Base-by-base conservation (phyloP, 73 alveolate genomes). In the Stentor roeselii region DNA sequence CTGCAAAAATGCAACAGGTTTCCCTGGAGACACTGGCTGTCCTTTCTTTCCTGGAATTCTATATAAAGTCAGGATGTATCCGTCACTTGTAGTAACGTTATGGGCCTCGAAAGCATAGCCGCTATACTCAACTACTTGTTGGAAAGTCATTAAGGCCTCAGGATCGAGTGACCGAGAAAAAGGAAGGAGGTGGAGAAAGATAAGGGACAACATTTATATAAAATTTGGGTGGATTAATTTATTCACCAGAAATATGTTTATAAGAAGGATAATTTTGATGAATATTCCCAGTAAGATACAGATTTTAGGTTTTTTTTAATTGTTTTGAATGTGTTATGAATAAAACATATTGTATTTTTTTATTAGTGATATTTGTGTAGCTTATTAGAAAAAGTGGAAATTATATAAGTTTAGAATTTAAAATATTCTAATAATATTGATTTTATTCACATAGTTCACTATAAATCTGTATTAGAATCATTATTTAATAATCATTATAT, bases 51-150 rank as follows among this genome's bases (percentile, higher is more conserved):
- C 97, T 75, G 97, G 97, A 21, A 96, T 89, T 82, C 99, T 87
- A 78, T 85, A 92, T 59, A 92, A 78, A 27, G 84, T 83, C 31
- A 95, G 86, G 35, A 92, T 89, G 78, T 95, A 97, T 38, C 98
- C 99, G 94, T 97, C 99, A 84, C 86, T 90, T 61, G 99, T 97
- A 39, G 93, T 80, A 36, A 94, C 95, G 35, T 36, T 75, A 80
- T 97, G 99, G 32, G 85, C 90, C 83, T 96, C 99, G 39, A 60
- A 84, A 36, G 93, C 94, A 50, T 89, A 90, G 27, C 93, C 93
- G 67, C 74, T 91, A 61, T 78, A 76, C 40, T 59, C 83, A 75
- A 76, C 83, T 41, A 86, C 67, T 50, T 88, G 92, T n/a, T 42
- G 31, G 67, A 91, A 84, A 34, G 78, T 39, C 86, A 35, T 78